These are phyloP conservation scores for Claviceps fusiformis DNA, from an alignment of 2,329 filamentous ascomycete genomes.

Conservation along the genomic window DNA sequence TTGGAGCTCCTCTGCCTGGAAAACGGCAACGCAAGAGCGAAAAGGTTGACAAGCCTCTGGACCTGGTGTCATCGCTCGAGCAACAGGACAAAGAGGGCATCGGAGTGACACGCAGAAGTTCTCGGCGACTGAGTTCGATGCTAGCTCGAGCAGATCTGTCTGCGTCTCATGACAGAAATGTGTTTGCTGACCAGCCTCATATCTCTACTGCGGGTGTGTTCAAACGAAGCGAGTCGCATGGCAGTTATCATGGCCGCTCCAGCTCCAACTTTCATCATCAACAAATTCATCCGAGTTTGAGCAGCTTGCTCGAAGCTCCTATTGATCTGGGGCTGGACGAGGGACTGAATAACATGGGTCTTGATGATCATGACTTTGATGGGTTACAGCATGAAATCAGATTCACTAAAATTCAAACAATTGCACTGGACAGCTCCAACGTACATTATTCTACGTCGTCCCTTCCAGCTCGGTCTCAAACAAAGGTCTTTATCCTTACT, in stretches of 20 bases:
- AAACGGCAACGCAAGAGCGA: constrained; percentile 41
- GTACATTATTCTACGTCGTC: constrained; percentile 45
- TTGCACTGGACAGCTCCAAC: constrained; percentile 47
- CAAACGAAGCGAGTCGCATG: constrained; percentile 60
- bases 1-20: constrained; percentile 44
- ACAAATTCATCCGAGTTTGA: constrained; percentile 35
- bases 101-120: constrained; percentile 43
- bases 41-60: constrained; percentile 36
- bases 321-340: constrained; percentile 59
- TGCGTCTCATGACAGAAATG: constrained; percentile 65
- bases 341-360: constrained; percentile 57
- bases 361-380: constrained; percentile 59
- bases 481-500: constrained; percentile 54
- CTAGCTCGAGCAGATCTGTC: constrained; percentile 78
- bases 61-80: constrained; percentile 58
- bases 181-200: constrained; percentile 57
- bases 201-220: constrained; percentile 27
- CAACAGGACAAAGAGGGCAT: constrained; percentile 44
- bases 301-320: constrained; percentile 53
- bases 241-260: constrained; percentile 25
- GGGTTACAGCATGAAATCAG: constrained; percentile 60
- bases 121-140: constrained; percentile 79
- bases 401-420: constrained; percentile 55
- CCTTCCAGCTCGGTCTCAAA: constrained; percentile 38
- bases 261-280: constrained; percentile 31